Conservation (phyloP, 1,284 basidiomycete genomes). For the Schizophyllum amplum region DNA sequence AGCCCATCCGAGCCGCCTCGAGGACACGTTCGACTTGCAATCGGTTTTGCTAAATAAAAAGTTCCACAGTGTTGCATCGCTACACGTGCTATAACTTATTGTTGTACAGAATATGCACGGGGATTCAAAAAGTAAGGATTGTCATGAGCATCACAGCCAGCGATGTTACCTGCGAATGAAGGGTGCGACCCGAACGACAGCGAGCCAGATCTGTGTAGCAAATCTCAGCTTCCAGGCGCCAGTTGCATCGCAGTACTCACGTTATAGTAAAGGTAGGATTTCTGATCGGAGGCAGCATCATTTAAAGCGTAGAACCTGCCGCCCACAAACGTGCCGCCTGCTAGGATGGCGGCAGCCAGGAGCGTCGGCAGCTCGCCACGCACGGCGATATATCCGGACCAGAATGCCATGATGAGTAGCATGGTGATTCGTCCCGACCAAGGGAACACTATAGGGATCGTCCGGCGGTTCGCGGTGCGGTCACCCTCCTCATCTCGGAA, state of each 20-base stretch:
- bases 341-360: slow-evolving; percentile 3
- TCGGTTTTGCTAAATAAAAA: too few relatives aligned
- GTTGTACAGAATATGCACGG: too few relatives aligned
- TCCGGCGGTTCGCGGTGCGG: slow-evolving; percentile 19
- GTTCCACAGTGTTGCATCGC: too few relatives aligned
- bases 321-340: slow-evolving; percentile 14
- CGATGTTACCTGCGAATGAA: too few relatives aligned
- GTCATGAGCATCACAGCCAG: too few relatives aligned
- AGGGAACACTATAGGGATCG: slow-evolving; percentile 27
- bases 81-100: too few relatives aligned
- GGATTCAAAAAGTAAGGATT: too few relatives aligned
- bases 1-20: too few relatives aligned
- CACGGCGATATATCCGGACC: slow-evolving; percentile 13
- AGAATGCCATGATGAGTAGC: slow-evolving; percentile 10
- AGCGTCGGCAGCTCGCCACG: slow-evolving; percentile 12
- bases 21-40: too few relatives aligned
- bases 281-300: slow-evolving; percentile 7
- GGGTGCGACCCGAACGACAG: background rate
- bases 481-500: slow-evolving; percentile 31
- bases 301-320: slow-evolving; percentile 12
- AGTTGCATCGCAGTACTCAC: slow-evolving; percentile 5
- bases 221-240: background rate
- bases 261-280: slow-evolving; percentile 14
- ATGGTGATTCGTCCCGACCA: slow-evolving; percentile 15
- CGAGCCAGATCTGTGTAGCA: background rate